Percentiles rank a stretch among this genome's conserved stretches.
phyloP scores from a whole-genome alignment of 2,329 filamentous ascomycete species.

The Pyricularia sp. region DNA sequence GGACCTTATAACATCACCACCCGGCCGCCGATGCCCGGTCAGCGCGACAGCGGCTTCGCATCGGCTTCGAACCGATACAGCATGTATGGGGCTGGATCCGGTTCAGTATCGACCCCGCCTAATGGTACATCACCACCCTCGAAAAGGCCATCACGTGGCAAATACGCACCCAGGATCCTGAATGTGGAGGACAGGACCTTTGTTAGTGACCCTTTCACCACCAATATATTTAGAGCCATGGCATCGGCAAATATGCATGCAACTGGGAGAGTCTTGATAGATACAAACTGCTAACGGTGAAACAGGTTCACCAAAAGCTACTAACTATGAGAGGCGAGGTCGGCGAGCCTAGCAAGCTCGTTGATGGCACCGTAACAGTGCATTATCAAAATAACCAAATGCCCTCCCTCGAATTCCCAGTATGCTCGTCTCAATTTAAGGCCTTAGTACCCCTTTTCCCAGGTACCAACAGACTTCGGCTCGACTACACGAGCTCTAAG shows the following conservation, averaged over 20 bases:
- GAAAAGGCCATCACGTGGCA: neutral
- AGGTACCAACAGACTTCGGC: conserved; percentile 74
- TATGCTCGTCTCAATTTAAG: conserved; percentile 83
- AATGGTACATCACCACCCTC: neutral
- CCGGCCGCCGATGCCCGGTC: conserved; percentile 18
- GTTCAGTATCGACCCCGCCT: conserved; percentile 25
- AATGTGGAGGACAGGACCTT: conserved; percentile 74
- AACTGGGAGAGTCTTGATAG: neutral
- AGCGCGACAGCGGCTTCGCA: conserved; percentile 7
- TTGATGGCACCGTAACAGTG: conserved; percentile 71
- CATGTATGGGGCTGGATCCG: conserved; percentile 46
- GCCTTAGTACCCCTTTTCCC: conserved; percentile 80
- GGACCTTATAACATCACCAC: conserved; percentile 7
- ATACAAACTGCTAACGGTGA: neutral
- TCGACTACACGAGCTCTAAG: conserved; percentile 75
- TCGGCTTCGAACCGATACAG: conserved; percentile 42
- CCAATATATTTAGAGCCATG: neutral
- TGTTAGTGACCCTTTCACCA: conserved; percentile 40
- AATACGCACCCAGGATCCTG: conserved; percentile 66
- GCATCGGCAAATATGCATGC: neutral
- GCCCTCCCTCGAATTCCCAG: conserved; percentile 74
- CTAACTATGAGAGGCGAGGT: conserved; percentile 71
- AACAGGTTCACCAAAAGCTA: conserved; percentile 81
- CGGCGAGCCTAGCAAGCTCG: conserved; percentile 52
- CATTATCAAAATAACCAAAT: conserved; percentile 76